Base-by-base conservation (phyloP, 192 early-diverging fungal species). In the Backusella westeae region DNA sequence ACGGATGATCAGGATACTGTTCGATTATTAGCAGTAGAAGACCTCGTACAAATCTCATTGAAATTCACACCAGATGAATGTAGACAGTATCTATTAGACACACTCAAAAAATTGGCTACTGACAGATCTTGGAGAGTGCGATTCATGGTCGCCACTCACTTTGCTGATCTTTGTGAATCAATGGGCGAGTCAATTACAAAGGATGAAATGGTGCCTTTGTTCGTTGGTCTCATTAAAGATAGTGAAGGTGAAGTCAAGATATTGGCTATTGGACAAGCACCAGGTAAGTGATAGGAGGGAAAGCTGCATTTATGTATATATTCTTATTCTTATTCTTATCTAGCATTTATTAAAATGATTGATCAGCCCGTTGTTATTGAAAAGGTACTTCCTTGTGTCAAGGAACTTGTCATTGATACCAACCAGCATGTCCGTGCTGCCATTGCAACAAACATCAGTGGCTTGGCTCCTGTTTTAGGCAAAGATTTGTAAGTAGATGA, bases 111-210 rank as follows among this genome's bases (percentile, higher is more conserved):
- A 41, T 84, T 98, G 86, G 94, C 91, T 73, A 82, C 88, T 32
- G 98, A 99, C 85, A 96, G 95, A 83, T 97, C 96, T 65, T 99
- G 98, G 98, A 91, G 96, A 78, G 97, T 99, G 59, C 89, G 97
- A 63, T 99, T 96, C 81, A 99, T 98, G 96, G 94, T 97, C 80
- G 98, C 98, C 3, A 94, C 96, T 77, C 97, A 99, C 82, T 98
- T 97, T 89, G 93, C 96, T 56, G 91, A 96, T 93, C 81, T 96
- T 21, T 87, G 91, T 35, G 88, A 92, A 42, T 89, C 91, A 66
- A 92, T 96, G 56, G 95, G 94, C 1, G 81, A 89, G 34, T 89
- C 92, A 38, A 92, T 94, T 72, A 89, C 94, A 29, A 90, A 92
- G 56, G 96, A 96, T 71, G 96, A 98, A 69, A 83, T 99, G 71